Conservation (phyloP, 2,329 filamentous ascomycete genomes). For the Talaromyces sp. region DNA sequence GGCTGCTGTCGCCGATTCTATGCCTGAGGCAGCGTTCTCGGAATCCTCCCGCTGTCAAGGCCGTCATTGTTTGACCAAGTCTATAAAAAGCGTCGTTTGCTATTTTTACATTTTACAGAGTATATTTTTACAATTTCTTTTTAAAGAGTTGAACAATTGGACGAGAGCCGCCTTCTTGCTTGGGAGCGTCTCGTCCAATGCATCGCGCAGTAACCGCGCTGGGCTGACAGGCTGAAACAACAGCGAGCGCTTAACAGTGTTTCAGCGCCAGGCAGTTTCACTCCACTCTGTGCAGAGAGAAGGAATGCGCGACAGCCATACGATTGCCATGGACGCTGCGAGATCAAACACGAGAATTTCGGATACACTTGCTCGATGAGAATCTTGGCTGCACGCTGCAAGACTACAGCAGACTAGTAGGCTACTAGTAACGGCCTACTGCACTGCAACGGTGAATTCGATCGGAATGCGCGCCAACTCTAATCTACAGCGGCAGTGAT, state of each 20-base stretch:
- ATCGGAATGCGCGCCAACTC: background rate
- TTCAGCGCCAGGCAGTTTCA: too few species aligned
- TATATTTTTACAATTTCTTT: too few species aligned
- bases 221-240: background rate
- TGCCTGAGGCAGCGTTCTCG: background rate
- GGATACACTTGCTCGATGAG: too few species aligned
- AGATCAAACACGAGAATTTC: too few species aligned
- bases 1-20: background rate
- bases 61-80: background rate
- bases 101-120: background rate
- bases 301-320: background rate
- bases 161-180: background rate
- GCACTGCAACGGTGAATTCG: background rate
- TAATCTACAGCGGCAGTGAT: background rate
- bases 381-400: too few species aligned
- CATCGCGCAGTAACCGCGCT: background rate
- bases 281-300: background rate
- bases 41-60: too few species aligned
- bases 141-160: background rate
- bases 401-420: too few species aligned
- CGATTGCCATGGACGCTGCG: background rate
- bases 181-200: background rate
- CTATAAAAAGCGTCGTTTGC: background rate
- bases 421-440: too few species aligned
- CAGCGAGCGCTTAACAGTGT: background rate